These are phyloP conservation scores for Solanum hybrid DNA, from an alignment of 305 asterid genomes.

Conservation along the genomic window DNA sequence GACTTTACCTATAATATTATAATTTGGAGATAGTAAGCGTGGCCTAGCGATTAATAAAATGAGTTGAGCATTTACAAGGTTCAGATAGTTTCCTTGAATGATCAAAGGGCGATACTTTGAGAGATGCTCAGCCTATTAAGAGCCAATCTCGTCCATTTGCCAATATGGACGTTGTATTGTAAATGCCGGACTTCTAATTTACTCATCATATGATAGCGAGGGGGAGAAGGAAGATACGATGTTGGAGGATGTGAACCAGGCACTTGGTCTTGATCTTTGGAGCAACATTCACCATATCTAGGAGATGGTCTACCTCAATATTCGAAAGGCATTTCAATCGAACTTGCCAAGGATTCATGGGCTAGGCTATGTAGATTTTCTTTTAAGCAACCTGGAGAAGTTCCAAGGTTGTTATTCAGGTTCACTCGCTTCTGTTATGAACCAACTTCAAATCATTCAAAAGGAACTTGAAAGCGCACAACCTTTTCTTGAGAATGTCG, in stretches of 20 bases:
- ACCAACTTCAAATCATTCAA: neutral
- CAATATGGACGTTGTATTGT: neutral
- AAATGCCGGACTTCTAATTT: neutral
- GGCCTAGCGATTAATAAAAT: neutral
- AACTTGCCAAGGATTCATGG: neutral
- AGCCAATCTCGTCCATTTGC: neutral
- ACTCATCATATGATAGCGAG: neutral
- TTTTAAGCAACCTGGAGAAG: neutral
- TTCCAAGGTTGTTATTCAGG: neutral
- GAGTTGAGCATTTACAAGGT: neutral
- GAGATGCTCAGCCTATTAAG: neutral
- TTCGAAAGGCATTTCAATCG: neutral
- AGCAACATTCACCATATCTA: neutral
- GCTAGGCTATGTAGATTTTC: neutral
- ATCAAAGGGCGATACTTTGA: neutral
- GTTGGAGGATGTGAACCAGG: neutral
- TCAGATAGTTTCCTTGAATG: too few relatives aligned
- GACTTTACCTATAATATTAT: neutral
- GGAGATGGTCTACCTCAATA: neutral
- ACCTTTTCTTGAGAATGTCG: neutral
- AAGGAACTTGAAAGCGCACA: neutral
- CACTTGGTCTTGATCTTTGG: neutral
- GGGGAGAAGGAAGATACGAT: neutral
- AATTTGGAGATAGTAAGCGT: accelerated
- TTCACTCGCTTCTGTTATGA: neutral